Evolutionary conservation across 2,329 filamentous ascomycete genomes (phyloP), one percentile per base, ranked within the genome.

Genomic region (Alternaria burnsii): DNA sequence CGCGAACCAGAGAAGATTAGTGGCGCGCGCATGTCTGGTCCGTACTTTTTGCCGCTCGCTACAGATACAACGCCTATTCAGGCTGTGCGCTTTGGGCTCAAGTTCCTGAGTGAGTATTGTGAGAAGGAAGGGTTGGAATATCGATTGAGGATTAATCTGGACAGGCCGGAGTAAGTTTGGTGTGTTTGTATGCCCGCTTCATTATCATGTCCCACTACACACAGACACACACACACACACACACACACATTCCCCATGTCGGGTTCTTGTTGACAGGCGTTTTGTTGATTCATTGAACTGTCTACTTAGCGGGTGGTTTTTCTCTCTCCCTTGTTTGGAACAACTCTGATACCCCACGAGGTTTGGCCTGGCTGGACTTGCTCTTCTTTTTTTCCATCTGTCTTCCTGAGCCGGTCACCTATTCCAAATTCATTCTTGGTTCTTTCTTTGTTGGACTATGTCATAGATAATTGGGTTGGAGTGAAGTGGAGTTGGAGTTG

Each of bases 41-140:
- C 72, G 0, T 83, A 80, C 58, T 78, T 75, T 40, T 66, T 84
- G 3, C 81, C 81, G 0, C 62, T 83, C 0, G 71, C 71, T 1
- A 66, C 70, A 11, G 77, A 80, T 28, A 82, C 80, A 1, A 77
- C 75, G 5, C 79, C 82, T 0, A 68, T 82, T n/a, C 75, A 80
- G 52, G 81, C 81, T 1, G 81, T 82, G 2, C 68, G 82, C 0
- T 81, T 82, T 38, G 82, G 80, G 0, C 63, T 80, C 20, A 70
- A 71, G 48, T 78, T 83, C 51, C 62, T 83, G 18, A 62, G 64
- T 22, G 82, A 84, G 67, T 83, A 81, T 74, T 76, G 80, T 55
- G 74, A 75, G 50, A 76, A 69, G 32, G 74, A 77, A 53, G 55
- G 62, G 26, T 24, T 77, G 7, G 61, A 71, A 9, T 73, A 77